phyloP scores from a whole-genome alignment of 2,329 filamentous ascomycete genomes.

The Trichoderma sp. region DNA sequence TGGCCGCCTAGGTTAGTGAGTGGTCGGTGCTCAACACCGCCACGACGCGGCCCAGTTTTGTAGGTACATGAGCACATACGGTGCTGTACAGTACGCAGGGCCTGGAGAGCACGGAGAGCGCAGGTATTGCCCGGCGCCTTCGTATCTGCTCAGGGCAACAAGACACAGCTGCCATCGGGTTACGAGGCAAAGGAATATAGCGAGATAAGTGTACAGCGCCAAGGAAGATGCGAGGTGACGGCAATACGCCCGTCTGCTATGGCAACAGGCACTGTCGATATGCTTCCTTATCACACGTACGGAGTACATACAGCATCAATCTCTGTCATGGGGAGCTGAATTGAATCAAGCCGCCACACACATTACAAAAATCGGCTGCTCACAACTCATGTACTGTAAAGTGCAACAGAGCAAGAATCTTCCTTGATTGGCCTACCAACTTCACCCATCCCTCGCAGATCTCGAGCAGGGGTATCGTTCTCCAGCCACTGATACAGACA shows the following conservation, averaged over 20 bases:
- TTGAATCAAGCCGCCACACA: not conserved
- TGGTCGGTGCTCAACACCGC: not conserved
- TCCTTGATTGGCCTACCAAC: not conserved
- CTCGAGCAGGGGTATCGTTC: not conserved
- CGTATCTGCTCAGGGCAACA: not conserved
- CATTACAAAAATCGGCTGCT: not conserved
- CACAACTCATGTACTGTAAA: not conserved
- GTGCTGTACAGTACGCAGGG: not conserved
- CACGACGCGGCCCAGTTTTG: not conserved
- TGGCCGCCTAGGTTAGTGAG: not conserved
- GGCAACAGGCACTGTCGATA: not conserved
- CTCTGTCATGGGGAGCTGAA: not conserved
- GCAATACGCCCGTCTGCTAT: not conserved
- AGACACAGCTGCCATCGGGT: not conserved
- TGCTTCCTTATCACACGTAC: not conserved
- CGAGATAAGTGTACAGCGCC: not conserved
- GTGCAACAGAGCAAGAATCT: not conserved
- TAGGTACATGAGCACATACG: not conserved
- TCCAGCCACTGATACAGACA: conserved; percentile 12
- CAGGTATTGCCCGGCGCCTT: not conserved
- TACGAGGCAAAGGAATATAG: not conserved
- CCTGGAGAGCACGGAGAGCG: not conserved
- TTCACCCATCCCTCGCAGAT: not conserved
- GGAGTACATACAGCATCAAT: not conserved
- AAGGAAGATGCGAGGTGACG: not conserved